Percentiles rank a stretch among this genome's conserved stretches.
These are phyloP conservation scores for Neurospora terricola DNA, from an alignment of 495 filamentous ascomycete genomes.

Conservation along the genomic window DNA sequence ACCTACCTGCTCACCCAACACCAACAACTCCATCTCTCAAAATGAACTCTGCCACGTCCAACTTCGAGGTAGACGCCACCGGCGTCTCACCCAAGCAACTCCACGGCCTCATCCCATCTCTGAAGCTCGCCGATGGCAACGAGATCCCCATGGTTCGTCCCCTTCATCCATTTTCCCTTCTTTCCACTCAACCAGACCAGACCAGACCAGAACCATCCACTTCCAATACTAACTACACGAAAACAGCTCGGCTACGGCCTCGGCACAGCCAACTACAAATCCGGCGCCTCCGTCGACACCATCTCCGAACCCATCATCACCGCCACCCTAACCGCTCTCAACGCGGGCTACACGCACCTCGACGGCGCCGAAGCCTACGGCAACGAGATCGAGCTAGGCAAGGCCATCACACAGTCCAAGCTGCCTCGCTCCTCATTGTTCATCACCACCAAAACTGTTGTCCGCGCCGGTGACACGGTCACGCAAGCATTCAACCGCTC, in stretches of 20 bases:
- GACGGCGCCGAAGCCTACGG: slow-evolving; percentile 79
- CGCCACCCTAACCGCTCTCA: slow-evolving; percentile 56
- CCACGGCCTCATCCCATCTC: slow-evolving; percentile 21
- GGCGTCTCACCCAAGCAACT: slow-evolving; percentile 25
- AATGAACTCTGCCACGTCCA: slow-evolving; percentile 28
- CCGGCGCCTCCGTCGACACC: slow-evolving; percentile 31
- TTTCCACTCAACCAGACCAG: too few species aligned
- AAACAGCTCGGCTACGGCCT: slow-evolving; percentile 63
- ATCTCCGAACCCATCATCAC: slow-evolving; percentile 39
- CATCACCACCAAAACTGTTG: slow-evolving; percentile 65
- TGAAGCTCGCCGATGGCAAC: slow-evolving; percentile 64
- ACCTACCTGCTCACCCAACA: too few species aligned
- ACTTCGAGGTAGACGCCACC: slow-evolving; percentile 17
- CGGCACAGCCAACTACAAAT: slow-evolving; percentile 36
- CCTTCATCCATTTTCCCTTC: background rate
- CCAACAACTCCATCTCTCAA: background rate
- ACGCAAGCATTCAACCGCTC: slow-evolving; percentile 56
- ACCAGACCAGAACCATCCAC: too few species aligned
- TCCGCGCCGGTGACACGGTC: slow-evolving; percentile 45
- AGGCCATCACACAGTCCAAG: slow-evolving; percentile 58
- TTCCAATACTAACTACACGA: too few species aligned
- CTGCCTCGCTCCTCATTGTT: slow-evolving; percentile 60
- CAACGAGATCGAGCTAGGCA: slow-evolving; percentile 68
- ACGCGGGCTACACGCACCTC: slow-evolving; percentile 61
- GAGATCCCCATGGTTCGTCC: slow-evolving; percentile 58